Conservation (phyloP, 2,329 filamentous ascomycete genomes). For the Penicillium paneum region DNA sequence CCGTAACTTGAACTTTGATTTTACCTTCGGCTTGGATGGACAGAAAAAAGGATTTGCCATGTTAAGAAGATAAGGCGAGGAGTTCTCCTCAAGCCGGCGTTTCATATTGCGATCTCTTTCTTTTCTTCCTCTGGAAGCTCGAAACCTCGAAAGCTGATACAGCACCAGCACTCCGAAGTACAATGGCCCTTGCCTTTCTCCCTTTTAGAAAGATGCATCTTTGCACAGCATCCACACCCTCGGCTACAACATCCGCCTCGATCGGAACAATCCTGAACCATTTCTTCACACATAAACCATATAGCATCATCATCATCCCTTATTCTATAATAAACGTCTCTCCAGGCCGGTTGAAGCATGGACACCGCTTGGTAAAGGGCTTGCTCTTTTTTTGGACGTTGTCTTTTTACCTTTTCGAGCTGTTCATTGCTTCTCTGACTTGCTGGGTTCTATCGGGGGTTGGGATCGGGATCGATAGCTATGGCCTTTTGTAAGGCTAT, state of each 20-base stretch:
- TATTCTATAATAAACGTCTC: background rate
- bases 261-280: slow-evolving; percentile 5
- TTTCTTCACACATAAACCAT: slow-evolving; percentile 12
- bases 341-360: background rate
- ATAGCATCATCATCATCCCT: background rate
- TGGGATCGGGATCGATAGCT: background rate
- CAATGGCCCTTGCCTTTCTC: slow-evolving; percentile 13
- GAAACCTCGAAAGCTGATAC: slow-evolving; percentile 6
- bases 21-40: background rate
- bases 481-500: background rate
- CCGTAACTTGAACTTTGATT: too few relatives aligned
- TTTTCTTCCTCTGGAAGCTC: background rate
- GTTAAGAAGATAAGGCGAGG: too few relatives aligned
- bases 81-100: too few relatives aligned
- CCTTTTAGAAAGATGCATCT: background rate
- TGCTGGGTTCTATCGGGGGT: background rate
- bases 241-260: slow-evolving; percentile 13
- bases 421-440: background rate
- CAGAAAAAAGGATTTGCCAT: background rate
- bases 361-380: background rate
- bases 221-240: slow-evolving; percentile 9
- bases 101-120: background rate
- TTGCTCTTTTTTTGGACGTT: background rate
- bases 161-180: slow-evolving; percentile 10
- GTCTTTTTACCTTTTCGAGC: background rate